Conservation (phyloP, 2,329 filamentous ascomycete species). For the Calonectria naviculata region DNA sequence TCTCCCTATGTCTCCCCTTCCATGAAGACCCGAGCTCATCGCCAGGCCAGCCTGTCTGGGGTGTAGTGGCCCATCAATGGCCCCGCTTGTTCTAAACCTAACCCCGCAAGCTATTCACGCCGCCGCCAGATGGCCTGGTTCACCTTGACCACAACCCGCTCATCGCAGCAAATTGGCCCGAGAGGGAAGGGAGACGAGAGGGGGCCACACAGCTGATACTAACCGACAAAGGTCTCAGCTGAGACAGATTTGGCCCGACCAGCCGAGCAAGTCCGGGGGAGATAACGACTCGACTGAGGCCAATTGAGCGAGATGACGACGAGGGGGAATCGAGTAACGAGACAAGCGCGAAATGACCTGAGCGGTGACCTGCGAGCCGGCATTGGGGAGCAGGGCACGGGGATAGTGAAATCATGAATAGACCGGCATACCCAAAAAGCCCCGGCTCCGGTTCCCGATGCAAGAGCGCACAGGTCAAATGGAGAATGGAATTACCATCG, state of each 20-base stretch:
- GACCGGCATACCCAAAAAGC: not conserved
- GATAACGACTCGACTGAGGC: not conserved
- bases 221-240: not conserved
- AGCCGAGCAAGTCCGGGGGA: constrained; percentile 2
- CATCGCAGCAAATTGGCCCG: not conserved
- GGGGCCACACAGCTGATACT: constrained; percentile 10
- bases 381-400: constrained; percentile 5
- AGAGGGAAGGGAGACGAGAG: not conserved
- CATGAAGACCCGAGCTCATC: constrained; percentile 6
- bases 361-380: constrained; percentile 4
- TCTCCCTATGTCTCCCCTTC: not conserved
- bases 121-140: constrained; percentile 11
- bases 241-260: not conserved
- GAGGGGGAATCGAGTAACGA: not conserved
- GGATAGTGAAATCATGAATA: not conserved
- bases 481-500: constrained; percentile 4
- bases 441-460: constrained; percentile 25
- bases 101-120: constrained; percentile 33
- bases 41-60: constrained; percentile 24
- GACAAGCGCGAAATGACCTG: constrained; percentile 2
- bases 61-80: constrained; percentile 15
- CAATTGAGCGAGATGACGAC: constrained; percentile 15
- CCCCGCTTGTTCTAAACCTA: constrained; percentile 27
- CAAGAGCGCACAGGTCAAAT: constrained; percentile 18
- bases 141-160: constrained; percentile 7